Conservation (phyloP, 2,329 filamentous ascomycete genomes). For the Diaporthe sp. region DNA sequence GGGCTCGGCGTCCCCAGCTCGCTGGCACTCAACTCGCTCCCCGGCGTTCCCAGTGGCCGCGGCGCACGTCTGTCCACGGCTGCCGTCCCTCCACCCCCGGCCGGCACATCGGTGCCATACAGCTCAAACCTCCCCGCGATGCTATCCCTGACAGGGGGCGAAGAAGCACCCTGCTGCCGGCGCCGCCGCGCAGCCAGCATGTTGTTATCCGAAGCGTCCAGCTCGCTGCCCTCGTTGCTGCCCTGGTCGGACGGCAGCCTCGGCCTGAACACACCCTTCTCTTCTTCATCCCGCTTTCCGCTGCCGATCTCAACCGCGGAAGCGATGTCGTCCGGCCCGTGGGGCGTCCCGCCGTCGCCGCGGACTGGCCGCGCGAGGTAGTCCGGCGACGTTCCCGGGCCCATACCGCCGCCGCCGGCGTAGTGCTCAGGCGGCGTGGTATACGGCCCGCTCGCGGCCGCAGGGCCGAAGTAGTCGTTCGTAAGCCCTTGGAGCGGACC, state of each 20-base stretch:
- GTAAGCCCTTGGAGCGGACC: conserved; percentile 47
- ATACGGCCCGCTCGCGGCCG: conserved; percentile 56
- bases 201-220: background rate
- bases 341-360: conserved; percentile 55
- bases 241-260: background rate
- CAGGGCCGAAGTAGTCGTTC: conserved; percentile 36
- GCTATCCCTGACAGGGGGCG: conserved; percentile 41
- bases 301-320: conserved; percentile 68
- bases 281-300: conserved; percentile 29
- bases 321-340: conserved; percentile 62
- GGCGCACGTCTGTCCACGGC: conserved; percentile 16
- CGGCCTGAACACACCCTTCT: background rate
- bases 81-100: background rate
- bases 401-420: conserved; percentile 40
- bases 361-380: conserved; percentile 50
- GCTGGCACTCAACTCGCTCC: conserved; percentile 33
- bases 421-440: conserved; percentile 45
- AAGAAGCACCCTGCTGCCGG: conserved; percentile 29
- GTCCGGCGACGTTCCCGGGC: conserved; percentile 46
- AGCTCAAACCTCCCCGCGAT: conserved; percentile 57
- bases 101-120: conserved; percentile 48
- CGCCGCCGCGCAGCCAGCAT: conserved; percentile 35
- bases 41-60: conserved; percentile 35
- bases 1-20: conserved; percentile 37
- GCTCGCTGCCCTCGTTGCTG: conserved; percentile 31